A percentile compares a stretch with the other conserved stretches of the same genome.
phyloP scores from a whole-genome alignment of 768 basidiomycete genomes.

The Cubamyces lactineus region DNA sequence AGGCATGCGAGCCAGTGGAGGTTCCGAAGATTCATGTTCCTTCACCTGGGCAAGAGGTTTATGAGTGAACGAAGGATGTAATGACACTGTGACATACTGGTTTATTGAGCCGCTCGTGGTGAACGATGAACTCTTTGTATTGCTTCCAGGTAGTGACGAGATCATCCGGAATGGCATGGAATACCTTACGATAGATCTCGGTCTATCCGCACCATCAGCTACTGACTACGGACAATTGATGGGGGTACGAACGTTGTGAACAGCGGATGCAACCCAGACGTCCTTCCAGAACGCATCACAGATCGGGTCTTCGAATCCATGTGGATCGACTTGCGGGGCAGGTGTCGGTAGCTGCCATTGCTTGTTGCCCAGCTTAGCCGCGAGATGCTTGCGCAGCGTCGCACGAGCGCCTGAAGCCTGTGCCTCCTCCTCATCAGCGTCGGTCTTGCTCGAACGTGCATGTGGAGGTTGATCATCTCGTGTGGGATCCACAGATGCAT shows the following conservation, averaged over 20 bases:
- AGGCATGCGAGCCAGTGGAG: slow-evolving; percentile 53
- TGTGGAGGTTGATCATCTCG: slow-evolving; percentile 52
- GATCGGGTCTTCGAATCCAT: slow-evolving; percentile 89
- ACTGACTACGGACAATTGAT: background rate
- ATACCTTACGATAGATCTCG: slow-evolving; percentile 93
- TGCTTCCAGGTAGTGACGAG: slow-evolving; percentile 94
- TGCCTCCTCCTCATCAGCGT: slow-evolving; percentile 55
- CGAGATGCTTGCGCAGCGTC: slow-evolving; percentile 56
- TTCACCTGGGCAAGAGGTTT: slow-evolving; percentile 42
- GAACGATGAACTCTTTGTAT: slow-evolving; percentile 81
- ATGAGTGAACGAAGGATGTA: background rate
- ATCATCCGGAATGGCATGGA: slow-evolving; percentile 93
- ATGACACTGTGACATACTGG: slow-evolving; percentile 49
- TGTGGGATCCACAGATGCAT: slow-evolving; percentile 46
- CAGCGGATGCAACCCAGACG: slow-evolving; percentile 85
- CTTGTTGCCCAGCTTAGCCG: slow-evolving; percentile 53
- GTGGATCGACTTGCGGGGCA: slow-evolving; percentile 72
- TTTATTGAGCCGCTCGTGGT: slow-evolving; percentile 76
- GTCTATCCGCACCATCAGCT: slow-evolving; percentile 55
- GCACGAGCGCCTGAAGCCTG: slow-evolving; percentile 52
- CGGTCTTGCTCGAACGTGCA: slow-evolving; percentile 47
- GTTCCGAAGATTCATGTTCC: slow-evolving; percentile 44
- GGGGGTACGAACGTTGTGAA: slow-evolving; percentile 69
- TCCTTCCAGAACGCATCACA: slow-evolving; percentile 87
- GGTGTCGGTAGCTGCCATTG: slow-evolving; percentile 66